Evolutionary conservation across 208 protist genomes (phyloP), one percentile per base, ranked within the genome.

Genomic region (Trypanosoma cruzi): DNA sequence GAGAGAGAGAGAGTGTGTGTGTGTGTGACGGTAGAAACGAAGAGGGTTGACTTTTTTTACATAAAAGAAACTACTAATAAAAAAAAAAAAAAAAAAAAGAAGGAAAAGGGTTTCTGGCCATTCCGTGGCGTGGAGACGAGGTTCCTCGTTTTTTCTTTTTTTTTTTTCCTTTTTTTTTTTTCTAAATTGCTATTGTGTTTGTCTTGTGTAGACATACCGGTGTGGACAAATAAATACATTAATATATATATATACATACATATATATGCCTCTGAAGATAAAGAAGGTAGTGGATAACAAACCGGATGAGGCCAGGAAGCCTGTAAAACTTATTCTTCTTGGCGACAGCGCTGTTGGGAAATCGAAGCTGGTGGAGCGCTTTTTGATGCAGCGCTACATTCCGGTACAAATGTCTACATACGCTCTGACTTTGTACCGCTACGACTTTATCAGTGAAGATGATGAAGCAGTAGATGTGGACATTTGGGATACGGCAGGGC

Each of bases 331-430:
- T 28, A 98, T 98, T 59, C 79, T 98, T 11, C 84, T 98, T 18
- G 97, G 97, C n/a, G 96, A 99, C 74, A 98, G 95, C 68, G 95
- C 96, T 3, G 96, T 98, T 7, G 97, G 97, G 34, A 98, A 98
- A 77, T 97, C 91, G 24, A 98, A 98, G 82, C 80, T 98, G 13
- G 92, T 98, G 6, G 95, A 98, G 80, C 88, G 97, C 11, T 98
- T 97, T 64, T 80, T 98, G 26, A 98, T 98, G 89, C 95, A 98
- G 71, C 82, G 90, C 29, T 98, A 97, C 79, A 81, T 91, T 24
- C 88, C 88, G 4, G 81, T 94, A 61, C 91, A 97, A 74, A 94
- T 97, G 82, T 98, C 95, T 16, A 98, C 95, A 4, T 97, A 95
- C 81, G 97, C 96, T 11, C 83, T 98, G 14, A 98, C 93, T 3